Conservation (phyloP, 768 basidiomycete genomes). For the Neoboletus brunneissimus region DNA sequence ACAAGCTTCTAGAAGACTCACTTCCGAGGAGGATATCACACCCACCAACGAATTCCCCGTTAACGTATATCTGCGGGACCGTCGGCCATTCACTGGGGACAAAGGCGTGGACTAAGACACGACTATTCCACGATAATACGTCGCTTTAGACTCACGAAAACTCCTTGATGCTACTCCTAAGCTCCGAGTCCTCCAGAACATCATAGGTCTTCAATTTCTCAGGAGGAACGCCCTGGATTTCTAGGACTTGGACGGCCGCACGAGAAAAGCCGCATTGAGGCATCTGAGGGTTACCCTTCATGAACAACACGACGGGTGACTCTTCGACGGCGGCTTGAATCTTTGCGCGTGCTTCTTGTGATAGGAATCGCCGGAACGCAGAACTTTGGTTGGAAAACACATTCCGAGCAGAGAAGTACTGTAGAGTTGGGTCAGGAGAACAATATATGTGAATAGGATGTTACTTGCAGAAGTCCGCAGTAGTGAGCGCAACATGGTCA, state of each 20-base stretch:
- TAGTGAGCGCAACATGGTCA: constrained; percentile 17
- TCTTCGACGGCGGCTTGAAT: constrained; percentile 73
- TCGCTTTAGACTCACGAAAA: constrained; percentile 75
- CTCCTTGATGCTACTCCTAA: constrained; percentile 88
- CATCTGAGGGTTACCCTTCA: constrained; percentile 88
- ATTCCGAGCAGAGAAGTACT: constrained; percentile 13
- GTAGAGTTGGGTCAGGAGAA: neutral
- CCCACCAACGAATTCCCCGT: constrained; percentile 95
- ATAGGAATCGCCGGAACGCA: constrained; percentile 47
- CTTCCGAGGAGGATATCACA: constrained; percentile 93
- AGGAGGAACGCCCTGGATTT: constrained; percentile 72
- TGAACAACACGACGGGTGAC: constrained; percentile 90
- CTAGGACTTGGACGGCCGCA: constrained; percentile 88
- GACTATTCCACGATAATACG: neutral
- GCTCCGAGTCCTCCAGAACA: constrained; percentile 80
- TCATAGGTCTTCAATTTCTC: constrained; percentile 90
- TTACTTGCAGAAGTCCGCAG: constrained; percentile 15
- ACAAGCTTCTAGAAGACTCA: constrained; percentile 41
- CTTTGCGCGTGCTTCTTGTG: constrained; percentile 56
- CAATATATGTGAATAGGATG: no score
- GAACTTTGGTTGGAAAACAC: neutral
- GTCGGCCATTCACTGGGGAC: constrained; percentile 90
- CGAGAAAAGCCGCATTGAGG: constrained; percentile 97
- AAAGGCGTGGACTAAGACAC: neutral
- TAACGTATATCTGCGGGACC: constrained; percentile 91